Conservation (phyloP, 2,329 filamentous ascomycete genomes). For the Monosporascus sp. region DNA sequence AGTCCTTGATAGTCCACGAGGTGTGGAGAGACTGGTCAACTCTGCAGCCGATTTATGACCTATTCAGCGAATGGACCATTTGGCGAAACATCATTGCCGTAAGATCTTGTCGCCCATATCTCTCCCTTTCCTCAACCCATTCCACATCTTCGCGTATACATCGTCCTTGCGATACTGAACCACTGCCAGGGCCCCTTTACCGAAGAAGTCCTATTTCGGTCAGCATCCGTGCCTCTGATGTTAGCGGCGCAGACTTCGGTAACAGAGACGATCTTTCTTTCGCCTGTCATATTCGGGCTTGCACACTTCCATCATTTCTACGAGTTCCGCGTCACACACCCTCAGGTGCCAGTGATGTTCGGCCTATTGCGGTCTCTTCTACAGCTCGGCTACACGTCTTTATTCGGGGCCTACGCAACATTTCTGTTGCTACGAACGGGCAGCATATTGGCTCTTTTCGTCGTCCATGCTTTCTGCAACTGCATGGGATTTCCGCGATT, state of each 20-base stretch:
- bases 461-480: constrained; percentile 87
- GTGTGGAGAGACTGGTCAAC: constrained; percentile 61
- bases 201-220: constrained; percentile 91
- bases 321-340: constrained; percentile 81
- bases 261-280: constrained; percentile 65
- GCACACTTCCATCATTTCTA: constrained; percentile 95
- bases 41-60: constrained; percentile 49
- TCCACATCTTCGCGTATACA: neutral
- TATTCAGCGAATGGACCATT: constrained; percentile 68
- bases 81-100: constrained; percentile 87
- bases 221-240: constrained; percentile 77
- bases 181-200: constrained; percentile 68
- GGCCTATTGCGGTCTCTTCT: constrained; percentile 69
- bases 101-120: constrained; percentile 30
- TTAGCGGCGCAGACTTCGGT: constrained; percentile 60
- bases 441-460: constrained; percentile 68
- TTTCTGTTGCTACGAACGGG: constrained; percentile 86
- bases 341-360: constrained; percentile 56
- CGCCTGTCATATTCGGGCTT: constrained; percentile 85
- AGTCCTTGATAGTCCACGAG: constrained; percentile 68
- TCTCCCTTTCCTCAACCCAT: neutral
- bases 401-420: constrained; percentile 90
- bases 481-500: constrained; percentile 82
- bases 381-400: constrained; percentile 83
- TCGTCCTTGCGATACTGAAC: constrained; percentile 4